phyloP scores from a whole-genome alignment of 306 rosid species.

The Vigna hirtella region DNA sequence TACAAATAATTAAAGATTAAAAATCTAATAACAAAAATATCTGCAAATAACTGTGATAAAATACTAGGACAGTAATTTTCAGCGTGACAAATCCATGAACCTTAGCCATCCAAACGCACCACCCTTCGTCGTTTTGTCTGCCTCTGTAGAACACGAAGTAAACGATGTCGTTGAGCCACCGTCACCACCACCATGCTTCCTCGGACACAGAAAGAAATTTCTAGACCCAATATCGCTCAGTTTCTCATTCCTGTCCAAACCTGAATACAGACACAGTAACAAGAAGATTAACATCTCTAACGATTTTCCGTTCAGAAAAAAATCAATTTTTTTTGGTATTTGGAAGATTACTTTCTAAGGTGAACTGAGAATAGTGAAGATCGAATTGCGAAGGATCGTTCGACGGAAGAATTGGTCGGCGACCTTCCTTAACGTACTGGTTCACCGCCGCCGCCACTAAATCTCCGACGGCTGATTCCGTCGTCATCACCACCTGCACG shows the following conservation, averaged over 20 bases:
- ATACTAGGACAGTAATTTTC: conserved; percentile 27
- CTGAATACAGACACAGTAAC: conserved; percentile 41
- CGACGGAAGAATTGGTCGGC: conserved; percentile 76
- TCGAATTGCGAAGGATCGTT: conserved; percentile 59
- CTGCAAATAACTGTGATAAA: neutral
- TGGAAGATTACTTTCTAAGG: conserved; percentile 77
- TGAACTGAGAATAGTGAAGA: conserved; percentile 95
- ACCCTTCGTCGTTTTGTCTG: conserved; percentile 48
- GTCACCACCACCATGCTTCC: conserved; percentile 15
- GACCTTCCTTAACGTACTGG: conserved; percentile 73
- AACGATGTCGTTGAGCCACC: conserved; percentile 49
- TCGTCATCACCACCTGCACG: conserved; percentile 69
- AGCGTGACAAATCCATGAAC: conserved; percentile 64
- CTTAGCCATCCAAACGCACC: conserved; percentile 62
- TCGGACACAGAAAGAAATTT: conserved; percentile 73
- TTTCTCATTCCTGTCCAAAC: conserved; percentile 73
- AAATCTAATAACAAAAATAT: neutral
- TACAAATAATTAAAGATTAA: neutral
- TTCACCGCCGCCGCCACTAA: conserved; percentile 57
- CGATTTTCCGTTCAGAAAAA: neutral
- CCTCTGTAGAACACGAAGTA: conserved; percentile 63
- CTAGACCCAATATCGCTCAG: conserved; percentile 74
- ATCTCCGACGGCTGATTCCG: conserved; percentile 65
- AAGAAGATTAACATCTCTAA: neutral
- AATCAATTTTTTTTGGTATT: neutral